Evolutionary conservation across 2,329 filamentous ascomycete genomes (phyloP).

Genomic region (Podosphaera leucotricha): DNA sequence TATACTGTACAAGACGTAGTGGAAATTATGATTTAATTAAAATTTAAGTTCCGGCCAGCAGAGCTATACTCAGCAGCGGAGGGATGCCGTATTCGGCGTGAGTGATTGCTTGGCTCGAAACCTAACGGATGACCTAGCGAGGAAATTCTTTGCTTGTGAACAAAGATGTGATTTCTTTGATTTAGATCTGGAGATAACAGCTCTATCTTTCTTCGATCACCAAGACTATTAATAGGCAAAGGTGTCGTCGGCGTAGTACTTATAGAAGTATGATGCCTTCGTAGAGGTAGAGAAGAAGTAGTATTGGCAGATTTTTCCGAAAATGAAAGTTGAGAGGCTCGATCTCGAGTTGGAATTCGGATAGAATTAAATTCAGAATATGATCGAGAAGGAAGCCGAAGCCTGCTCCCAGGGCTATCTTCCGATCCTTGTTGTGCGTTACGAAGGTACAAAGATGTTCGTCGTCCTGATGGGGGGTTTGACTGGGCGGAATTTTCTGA

Average conservation of each 20-base stretch:
- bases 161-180: slow-evolving; percentile 10
- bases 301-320: slow-evolving; percentile 17
- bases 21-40: not conserved
- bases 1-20: too few relatives aligned
- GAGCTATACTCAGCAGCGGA: not conserved
- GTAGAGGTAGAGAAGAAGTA: slow-evolving; percentile 26
- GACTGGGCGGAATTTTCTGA: slow-evolving; percentile 20
- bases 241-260: slow-evolving; percentile 15
- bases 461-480: slow-evolving; percentile 23
- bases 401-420: slow-evolving; percentile 23
- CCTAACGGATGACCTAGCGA: slow-evolving; percentile 9
- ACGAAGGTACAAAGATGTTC: slow-evolving; percentile 29
- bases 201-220: slow-evolving; percentile 11
- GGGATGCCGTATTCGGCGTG: slow-evolving; percentile 7
- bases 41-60: not conserved
- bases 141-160: slow-evolving; percentile 11
- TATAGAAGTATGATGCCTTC: slow-evolving; percentile 27
- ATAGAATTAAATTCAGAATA: slow-evolving; percentile 27
- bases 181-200: slow-evolving; percentile 13
- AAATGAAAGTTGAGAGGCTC: slow-evolving; percentile 14
- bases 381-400: slow-evolving; percentile 34
- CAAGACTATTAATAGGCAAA: slow-evolving; percentile 6
- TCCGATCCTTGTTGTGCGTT: slow-evolving; percentile 14
- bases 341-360: slow-evolving; percentile 18
- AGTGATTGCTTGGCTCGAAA: slow-evolving; percentile 8